Evolutionary conservation across 163 green algal species (phyloP), one percentile per base, ranked within the genome.

Genomic region (Chlamydomonas reinhardtii): DNA sequence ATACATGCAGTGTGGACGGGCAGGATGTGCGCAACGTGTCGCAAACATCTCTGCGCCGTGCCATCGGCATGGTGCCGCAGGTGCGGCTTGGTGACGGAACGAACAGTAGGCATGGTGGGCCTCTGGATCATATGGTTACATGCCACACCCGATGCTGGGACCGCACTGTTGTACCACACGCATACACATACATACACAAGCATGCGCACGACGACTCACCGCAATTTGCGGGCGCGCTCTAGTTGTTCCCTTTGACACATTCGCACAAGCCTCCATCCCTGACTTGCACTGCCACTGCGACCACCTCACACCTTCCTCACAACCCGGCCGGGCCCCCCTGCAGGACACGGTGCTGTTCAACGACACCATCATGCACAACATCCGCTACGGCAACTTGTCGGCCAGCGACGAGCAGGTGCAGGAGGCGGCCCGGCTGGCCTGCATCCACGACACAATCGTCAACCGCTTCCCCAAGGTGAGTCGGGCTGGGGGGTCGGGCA

Each of bases 311-410:
- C 6, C 48, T 12, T 12, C 5, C 69, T 19, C 54, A n/a, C n/a
- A n/a, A n/a, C n/a, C n/a, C n/a, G n/a, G n/a, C n/a, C n/a, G n/a
- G n/a, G n/a, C n/a, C n/a, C n/a, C n/a, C n/a, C 74, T 22, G 9
- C 87, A 94, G 88, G 93, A 95, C 81, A 92, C 85, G 9, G 93
- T 95, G 35, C 77, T 95, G 74, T 95, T 95, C 89, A 95, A 95
- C 74, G 93, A 95, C 82, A 95, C 91, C 72, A 92, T 95, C 77
- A 66, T 92, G 69, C 88, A 94, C 86, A 99, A 99, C 92, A 98
- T 99, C 48, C 88, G 86, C 31, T 99, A 98, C 71, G 96, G 94
- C 31, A 83, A 93, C n/a, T 90, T 95, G 0, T 59, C 70, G 19
- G 97, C 97, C 12, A 94, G 59, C 5, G 92, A 94, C 69, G 85